phyloP scores from a whole-genome alignment of 352 stramenopile genomes.

The Globisporangium mamillatum region DNA sequence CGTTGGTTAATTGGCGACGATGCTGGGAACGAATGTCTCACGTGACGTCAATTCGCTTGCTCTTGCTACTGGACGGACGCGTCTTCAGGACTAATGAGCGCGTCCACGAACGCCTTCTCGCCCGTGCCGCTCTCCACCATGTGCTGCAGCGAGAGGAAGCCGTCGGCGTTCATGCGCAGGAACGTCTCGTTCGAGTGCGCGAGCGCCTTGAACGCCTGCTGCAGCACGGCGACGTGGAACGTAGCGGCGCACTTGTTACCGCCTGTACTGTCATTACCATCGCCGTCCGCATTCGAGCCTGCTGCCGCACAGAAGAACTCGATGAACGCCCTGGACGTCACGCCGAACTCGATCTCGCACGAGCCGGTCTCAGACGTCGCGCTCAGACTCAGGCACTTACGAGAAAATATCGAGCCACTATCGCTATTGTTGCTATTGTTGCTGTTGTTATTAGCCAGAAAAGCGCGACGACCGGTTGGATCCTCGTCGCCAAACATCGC shows the following conservation, averaged over 20 bases:
- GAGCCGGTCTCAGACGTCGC: conserved; percentile 69
- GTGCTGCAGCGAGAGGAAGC: conserved; percentile 82
- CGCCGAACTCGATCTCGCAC: conserved; percentile 79
- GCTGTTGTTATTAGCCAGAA: conserved; percentile 5
- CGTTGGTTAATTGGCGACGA: conserved; percentile 4
- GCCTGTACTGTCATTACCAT: conserved; percentile 20
- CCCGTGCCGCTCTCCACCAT: conserved; percentile 70
- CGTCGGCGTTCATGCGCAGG: conserved; percentile 75
- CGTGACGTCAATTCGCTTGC: neutral
- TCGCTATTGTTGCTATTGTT: neutral
- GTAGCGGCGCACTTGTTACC: conserved; percentile 36
- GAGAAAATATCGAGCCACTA: neutral
- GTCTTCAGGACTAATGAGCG: conserved; percentile 77
- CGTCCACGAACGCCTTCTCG: conserved; percentile 80
- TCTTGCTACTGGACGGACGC: conserved; percentile 35
- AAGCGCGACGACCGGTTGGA: neutral
- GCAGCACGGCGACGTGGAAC: conserved; percentile 80
- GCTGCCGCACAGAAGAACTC: conserved; percentile 63
- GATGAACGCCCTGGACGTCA: conserved; percentile 73
- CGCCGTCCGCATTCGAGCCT: neutral
- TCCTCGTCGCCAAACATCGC: conserved; percentile 43
- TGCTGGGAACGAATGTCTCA: neutral
- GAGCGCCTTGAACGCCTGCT: conserved; percentile 80
- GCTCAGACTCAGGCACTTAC: conserved; percentile 59
- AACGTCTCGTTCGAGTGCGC: conserved; percentile 78